Evolutionary conservation across 257 asterid genomes (phyloP), one percentile per base, ranked within the genome.

Genomic region (Osmanthus fragrans): DNA sequence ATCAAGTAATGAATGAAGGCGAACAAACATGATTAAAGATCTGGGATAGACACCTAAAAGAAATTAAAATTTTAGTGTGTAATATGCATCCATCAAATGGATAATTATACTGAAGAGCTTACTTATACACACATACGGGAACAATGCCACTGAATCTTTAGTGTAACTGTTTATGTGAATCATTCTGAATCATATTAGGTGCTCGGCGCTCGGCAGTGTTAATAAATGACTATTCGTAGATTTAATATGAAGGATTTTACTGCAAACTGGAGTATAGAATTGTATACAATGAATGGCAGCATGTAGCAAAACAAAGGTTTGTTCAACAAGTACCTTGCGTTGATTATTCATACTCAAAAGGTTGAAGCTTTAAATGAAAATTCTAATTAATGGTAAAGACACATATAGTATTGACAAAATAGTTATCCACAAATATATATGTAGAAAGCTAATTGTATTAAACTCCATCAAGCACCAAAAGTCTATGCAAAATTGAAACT

Each of bases 1-100:
- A 49, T 75, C 71, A 80, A 75, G 80, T 33, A 76, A 80, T 71
- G 74, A 76, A 72, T 32, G 49, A 76, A 84, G 71, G 71, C 77
- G 54, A 79, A 78, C 66, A 76, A 84, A 65, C 74, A 64, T n/a
- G 73, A 77, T 74, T 42, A 40, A 54, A 45, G 74, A 81, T 76
- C 27, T 51, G 74, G 58, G 69, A 51, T n/a, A 81, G 47, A 70
- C 30, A 13, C 42, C 34, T 18, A 36, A 71, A 34, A 73, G 13
- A 77, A 34, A 64, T 56, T 63, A 45, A n/a, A 27, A 0, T 60
- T 25, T 7, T 40, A 54, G 69, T 72, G 71, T 51, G 12, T 42
- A n/a, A 39, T 64, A 67, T 47, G n/a, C 36, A n/a, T 33, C 3
- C 10, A 64, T 70, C 72, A 64, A 64, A 67, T 19, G 33, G 42